Evolutionary conservation across 192 early-diverging fungal genomes (phyloP), one percentile per base, ranked within the genome.

Genomic region (Linderina pennispora): DNA sequence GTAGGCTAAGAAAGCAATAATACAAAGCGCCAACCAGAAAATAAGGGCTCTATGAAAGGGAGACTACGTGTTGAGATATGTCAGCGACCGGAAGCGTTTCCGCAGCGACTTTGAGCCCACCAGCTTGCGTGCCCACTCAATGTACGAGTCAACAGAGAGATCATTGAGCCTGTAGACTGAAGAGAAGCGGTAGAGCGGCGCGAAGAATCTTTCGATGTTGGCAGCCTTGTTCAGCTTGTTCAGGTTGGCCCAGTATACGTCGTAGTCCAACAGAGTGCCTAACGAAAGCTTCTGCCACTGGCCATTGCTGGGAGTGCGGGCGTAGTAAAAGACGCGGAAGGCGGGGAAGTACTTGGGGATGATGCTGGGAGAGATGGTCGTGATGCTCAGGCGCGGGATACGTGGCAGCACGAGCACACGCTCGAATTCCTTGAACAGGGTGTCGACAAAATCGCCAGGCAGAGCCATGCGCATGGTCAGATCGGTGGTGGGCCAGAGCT

Each of bases 331-430:
- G 0, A 84, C 57, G n/a, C 82, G 78, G 42, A 84, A 79, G 0
- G 74, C 58, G 3, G 83, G 86, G 36, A 77, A 55, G 43, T 77
- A 83, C 8, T 66, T 76, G 16, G 86, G 86, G 8, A 88, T 53
- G 0, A 88, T 70, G 34, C 81, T 77, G 2, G 86, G 86, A 8
- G 79, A 66, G 0, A 88, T 70, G 3, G 68, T 62, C 6, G 75
- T 66, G 2, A 71, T 47, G 23, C 55, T 50, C 41, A 68, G 25
- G 0, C 52, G 55, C 14, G 63, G 51, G 22, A 48, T 28, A 1
- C 23, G 23, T 1, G 53, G 36, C 2, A 40, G 37, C 18, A 51
- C 49, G 20, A 67, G 17, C 3, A 68, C 65, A 5, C 37, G 58
- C 26, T 68, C 54, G 24, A 57, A 68, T n/a, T 68, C 65, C 24